Percentiles rank a stretch among this genome's conserved stretches.
Evolutionary conservation across 768 basidiomycete genomes (phyloP).

Genomic region (Rhizopogon rudus): DNA sequence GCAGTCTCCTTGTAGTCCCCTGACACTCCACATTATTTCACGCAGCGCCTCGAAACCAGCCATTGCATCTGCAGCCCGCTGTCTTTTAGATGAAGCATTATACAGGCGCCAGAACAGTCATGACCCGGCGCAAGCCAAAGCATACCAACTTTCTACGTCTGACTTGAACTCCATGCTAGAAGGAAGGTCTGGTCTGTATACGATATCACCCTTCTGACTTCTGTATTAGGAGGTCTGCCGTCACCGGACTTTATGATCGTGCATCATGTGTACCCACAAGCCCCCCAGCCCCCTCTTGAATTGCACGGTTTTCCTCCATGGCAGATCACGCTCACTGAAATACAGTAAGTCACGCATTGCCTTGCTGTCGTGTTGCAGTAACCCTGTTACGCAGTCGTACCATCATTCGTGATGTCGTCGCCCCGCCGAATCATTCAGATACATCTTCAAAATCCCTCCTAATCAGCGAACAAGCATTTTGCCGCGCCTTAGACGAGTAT

Average conservation of each 20-base stretch:
- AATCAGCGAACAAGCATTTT: constrained; percentile 54
- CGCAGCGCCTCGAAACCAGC: constrained; percentile 59
- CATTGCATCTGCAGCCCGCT: constrained; percentile 50
- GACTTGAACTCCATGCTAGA: constrained; percentile 49
- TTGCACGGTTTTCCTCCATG: constrained; percentile 79
- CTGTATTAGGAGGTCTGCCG: constrained; percentile 39
- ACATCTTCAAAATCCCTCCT: constrained; percentile 1
- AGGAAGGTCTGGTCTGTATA: constrained; percentile 35
- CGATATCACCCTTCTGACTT: background rate
- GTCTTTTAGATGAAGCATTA: constrained; percentile 30
- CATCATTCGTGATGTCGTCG: constrained; percentile 9
- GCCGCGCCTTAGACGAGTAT: constrained; percentile 71
- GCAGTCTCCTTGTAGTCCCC: constrained; percentile 13
- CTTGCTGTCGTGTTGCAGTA: background rate
- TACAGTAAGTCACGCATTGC: constrained; percentile 48
- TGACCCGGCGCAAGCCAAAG: background rate
- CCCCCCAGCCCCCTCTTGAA: constrained; percentile 47
- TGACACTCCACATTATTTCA: constrained; percentile 55
- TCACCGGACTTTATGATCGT: constrained; percentile 77
- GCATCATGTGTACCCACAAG: constrained; percentile 44
- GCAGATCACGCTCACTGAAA: constrained; percentile 80
- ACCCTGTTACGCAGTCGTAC: constrained; percentile 15
- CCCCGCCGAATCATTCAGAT: background rate
- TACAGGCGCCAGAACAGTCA: constrained; percentile 1
- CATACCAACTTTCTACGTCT: constrained; percentile 37